These are phyloP conservation scores for Aquanectria penicillioides DNA, from an alignment of 2,329 filamentous ascomycete species.

Conservation along the genomic window DNA sequence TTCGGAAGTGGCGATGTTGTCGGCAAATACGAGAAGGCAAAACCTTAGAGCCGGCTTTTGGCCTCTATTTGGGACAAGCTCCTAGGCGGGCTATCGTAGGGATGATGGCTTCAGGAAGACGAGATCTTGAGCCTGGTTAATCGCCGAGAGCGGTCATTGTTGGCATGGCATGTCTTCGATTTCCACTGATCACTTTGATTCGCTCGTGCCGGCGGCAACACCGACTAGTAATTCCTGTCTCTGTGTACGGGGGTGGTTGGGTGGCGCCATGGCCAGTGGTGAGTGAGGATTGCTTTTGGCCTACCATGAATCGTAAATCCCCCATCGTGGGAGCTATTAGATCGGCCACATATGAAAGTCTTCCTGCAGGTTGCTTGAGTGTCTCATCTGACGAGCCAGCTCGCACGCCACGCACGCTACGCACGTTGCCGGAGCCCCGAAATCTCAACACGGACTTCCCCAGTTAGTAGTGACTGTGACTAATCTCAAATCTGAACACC, in stretches of 20 bases:
- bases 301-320: constrained; percentile 4
- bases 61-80: background rate
- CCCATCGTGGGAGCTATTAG: background rate
- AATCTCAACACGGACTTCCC: background rate
- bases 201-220: constrained; percentile 6
- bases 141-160: background rate
- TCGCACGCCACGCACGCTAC: background rate
- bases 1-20: background rate
- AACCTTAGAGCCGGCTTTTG: constrained; percentile 1
- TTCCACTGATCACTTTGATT: background rate
- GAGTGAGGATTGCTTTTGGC: background rate
- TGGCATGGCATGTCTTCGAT: background rate
- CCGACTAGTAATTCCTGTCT: background rate
- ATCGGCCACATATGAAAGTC: background rate
- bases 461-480: background rate
- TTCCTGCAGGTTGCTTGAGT: background rate
- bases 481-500: constrained; percentile 7
- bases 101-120: background rate
- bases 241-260: background rate
- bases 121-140: background rate
- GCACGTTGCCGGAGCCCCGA: too few species aligned
- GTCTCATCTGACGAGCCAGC: background rate
- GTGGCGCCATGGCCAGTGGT: too few species aligned
- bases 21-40: constrained; percentile 7
- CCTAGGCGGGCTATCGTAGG: background rate